Evolutionary conservation across 1,139 yeast genomes (phyloP).

Genomic region (Kurtzmaniella natalensis): DNA sequence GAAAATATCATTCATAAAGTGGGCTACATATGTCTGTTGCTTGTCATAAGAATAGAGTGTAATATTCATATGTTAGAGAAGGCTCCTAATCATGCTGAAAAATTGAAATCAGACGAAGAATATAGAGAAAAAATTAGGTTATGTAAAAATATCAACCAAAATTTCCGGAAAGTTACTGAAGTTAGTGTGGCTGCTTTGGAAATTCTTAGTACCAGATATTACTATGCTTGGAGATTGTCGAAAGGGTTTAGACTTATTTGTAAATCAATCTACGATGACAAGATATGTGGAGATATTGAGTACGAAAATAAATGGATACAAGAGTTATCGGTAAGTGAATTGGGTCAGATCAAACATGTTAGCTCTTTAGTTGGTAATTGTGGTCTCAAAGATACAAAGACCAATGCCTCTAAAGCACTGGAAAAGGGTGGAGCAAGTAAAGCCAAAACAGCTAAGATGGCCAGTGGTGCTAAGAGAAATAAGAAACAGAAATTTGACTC

Average conservation of each 20-base stretch:
- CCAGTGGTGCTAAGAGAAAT: too few relatives aligned
- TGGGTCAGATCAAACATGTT: too few relatives aligned
- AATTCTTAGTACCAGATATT: slow-evolving; percentile 32
- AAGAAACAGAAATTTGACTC: too few relatives aligned
- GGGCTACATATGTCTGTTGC: slow-evolving; percentile 24
- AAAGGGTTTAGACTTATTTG: slow-evolving; percentile 31
- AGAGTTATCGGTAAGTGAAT: too few relatives aligned
- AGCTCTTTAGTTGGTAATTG: too few relatives aligned
- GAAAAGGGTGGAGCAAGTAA: too few relatives aligned
- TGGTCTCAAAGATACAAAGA: too few relatives aligned
- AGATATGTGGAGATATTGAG: slow-evolving; percentile 15
- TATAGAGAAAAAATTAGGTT: slow-evolving; percentile 18
- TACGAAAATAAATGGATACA: background rate
- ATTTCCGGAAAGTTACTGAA: slow-evolving; percentile 17
- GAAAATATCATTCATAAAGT: slow-evolving; percentile 27
- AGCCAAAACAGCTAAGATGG: too few relatives aligned
- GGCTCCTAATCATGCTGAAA: slow-evolving; percentile 15
- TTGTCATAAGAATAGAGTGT: slow-evolving; percentile 18
- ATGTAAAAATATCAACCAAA: slow-evolving; percentile 16
- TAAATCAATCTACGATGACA: slow-evolving; percentile 18
- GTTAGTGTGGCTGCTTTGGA: slow-evolving; percentile 22
- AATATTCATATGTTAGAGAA: slow-evolving; percentile 19
- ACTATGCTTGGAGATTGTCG: slow-evolving; percentile 42
- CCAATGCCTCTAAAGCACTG: too few relatives aligned
- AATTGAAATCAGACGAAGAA: slow-evolving; percentile 12